Evolutionary conservation across 2,329 filamentous ascomycete species (phyloP), one percentile per base, ranked within the genome.

Genomic region (Samsoniella hepiali): DNA sequence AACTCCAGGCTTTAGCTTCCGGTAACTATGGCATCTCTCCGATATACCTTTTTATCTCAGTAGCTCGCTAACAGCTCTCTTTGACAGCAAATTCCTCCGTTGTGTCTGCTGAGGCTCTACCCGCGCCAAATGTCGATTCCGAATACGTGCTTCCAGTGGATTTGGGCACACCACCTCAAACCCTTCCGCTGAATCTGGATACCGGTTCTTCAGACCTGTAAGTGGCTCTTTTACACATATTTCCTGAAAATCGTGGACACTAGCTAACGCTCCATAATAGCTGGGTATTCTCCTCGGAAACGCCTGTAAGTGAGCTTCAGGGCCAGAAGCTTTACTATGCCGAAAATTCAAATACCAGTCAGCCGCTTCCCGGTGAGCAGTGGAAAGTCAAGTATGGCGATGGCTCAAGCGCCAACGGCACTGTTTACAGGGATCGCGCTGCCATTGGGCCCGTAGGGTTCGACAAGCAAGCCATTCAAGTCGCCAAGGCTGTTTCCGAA

Each of bases 341-440:
- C 4, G 68, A 72, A 44, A 63, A 74, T 3, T 79, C 81, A 32
- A 72, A 63, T 7, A 80, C 78, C 2, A 76, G 76, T 54, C 80
- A 78, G 66, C 72, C 78, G 51, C 68, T 85, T 57, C 54, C 31
- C 0, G 73, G 72, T 1, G 56, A 72, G 66, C 79, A 74, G 31
- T 91, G 87, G 87, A 73, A 74, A 7, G 87, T 90, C 69, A 75
- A 71, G 17, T 91, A 91, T 68, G 88, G 86, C 31, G 89, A 91
- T 67, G 85, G 85, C 15, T 85, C 84, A 51, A 80, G 79, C 45
- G 88, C 88, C 22, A 78, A 74, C 53, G 89, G 89, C 49, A 81
- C 82, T 56, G 88, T 91, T 62, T 90, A 88, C 74, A 81, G 78
- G 36, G 89, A 91, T 72, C 84, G 79, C 55, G 88, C 91, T 49